Conservation (phyloP, 768 basidiomycete species). For the Psilocybe azurescens region DNA sequence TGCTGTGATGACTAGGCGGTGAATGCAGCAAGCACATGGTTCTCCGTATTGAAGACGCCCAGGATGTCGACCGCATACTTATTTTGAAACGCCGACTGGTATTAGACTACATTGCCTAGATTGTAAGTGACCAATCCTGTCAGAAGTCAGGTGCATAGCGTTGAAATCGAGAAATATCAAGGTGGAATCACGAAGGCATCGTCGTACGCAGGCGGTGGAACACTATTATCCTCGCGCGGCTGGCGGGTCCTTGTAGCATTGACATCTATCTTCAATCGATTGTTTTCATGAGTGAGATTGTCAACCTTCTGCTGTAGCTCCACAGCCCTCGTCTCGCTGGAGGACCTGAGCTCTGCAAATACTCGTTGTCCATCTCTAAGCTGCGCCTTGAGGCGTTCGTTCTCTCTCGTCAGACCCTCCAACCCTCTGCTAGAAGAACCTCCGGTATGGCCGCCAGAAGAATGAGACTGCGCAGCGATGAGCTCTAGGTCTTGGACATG, state of each 20-base stretch:
- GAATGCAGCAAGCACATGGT: too few species aligned
- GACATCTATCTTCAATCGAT: constrained; percentile 29
- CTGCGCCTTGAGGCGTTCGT: constrained; percentile 37
- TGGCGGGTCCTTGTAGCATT: constrained; percentile 2
- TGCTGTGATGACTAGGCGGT: too few species aligned
- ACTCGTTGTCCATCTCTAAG: constrained; percentile 32
- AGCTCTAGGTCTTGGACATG: constrained; percentile 38
- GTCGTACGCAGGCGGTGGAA: constrained; percentile 41
- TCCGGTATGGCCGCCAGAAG: constrained; percentile 7
- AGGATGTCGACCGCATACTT: neutral
- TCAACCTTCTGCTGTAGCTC: constrained; percentile 34
- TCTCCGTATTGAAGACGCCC: too few species aligned
- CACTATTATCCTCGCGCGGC: constrained; percentile 26
- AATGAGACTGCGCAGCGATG: constrained; percentile 36
- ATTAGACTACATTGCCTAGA: neutral
- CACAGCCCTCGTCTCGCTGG: constrained; percentile 24
- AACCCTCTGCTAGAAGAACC: constrained; percentile 28
- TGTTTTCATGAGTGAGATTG: constrained; percentile 31
- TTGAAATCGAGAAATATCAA: neutral
- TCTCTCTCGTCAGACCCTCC: constrained; percentile 38
- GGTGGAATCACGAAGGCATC: constrained; percentile 28
- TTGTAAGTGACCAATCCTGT: neutral
- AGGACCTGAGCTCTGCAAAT: constrained; percentile 23
- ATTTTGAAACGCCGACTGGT: too few species aligned
- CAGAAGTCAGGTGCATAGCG: neutral